Percentiles rank a stretch among this genome's conserved stretches.
phyloP scores from a whole-genome alignment of 2,329 filamentous ascomycete genomes.

The Bipolaris gigantea region DNA sequence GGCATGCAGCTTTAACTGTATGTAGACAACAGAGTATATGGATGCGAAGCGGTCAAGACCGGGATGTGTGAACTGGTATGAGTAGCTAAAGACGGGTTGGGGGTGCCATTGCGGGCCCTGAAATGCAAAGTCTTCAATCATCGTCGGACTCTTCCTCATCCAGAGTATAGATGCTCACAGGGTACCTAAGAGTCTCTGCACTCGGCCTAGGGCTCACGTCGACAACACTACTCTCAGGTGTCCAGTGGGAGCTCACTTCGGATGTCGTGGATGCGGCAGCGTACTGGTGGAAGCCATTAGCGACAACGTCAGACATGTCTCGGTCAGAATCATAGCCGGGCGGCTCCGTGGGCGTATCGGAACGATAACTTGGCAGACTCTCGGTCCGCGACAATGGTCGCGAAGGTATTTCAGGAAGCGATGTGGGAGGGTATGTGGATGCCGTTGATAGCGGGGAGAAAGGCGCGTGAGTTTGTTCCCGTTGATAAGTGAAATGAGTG shows the following conservation, averaged over 20 bases:
- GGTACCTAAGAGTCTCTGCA: slow-evolving; percentile 41
- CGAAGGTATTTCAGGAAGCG: slow-evolving; percentile 38
- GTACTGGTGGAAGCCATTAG: slow-evolving; percentile 49
- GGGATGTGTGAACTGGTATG: background rate
- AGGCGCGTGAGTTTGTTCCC: slow-evolving; percentile 14
- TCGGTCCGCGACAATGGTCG: slow-evolving; percentile 43
- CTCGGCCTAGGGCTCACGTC: slow-evolving; percentile 45
- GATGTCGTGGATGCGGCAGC: slow-evolving; percentile 29
- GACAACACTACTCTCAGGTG: slow-evolving; percentile 44
- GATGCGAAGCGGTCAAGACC: background rate
- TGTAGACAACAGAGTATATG: background rate
- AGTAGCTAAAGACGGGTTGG: slow-evolving; percentile 5
- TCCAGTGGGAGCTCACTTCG: slow-evolving; percentile 36
- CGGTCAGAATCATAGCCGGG: slow-evolving; percentile 49
- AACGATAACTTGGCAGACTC: slow-evolving; percentile 51
- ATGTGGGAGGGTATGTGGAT: slow-evolving; percentile 36
- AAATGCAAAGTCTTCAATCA: slow-evolving; percentile 8
- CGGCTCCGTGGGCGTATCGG: slow-evolving; percentile 42
- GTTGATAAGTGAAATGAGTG: slow-evolving; percentile 24
- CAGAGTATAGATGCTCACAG: slow-evolving; percentile 27
- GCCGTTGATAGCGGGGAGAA: slow-evolving; percentile 34
- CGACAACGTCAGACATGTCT: slow-evolving; percentile 43
- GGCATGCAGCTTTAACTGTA: background rate
- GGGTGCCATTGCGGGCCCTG: slow-evolving; percentile 1
- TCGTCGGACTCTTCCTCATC: slow-evolving; percentile 24